These are phyloP conservation scores for Penicillium expansum DNA, from an alignment of 2,329 filamentous ascomycete genomes.

Conservation along the genomic window DNA sequence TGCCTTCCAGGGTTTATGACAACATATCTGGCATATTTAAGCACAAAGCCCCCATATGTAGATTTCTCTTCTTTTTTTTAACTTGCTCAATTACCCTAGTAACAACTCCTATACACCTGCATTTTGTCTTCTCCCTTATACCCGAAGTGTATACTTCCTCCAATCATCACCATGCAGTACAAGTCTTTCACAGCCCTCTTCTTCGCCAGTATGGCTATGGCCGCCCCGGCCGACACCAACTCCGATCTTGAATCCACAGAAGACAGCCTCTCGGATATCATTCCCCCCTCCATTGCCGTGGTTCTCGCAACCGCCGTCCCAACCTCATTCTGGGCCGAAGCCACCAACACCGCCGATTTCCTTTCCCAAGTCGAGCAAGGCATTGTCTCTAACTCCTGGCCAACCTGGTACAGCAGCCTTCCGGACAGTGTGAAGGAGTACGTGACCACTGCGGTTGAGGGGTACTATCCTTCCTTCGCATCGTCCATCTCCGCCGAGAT, in stretches of 20 bases:
- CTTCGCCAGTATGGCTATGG: constrained; percentile 10
- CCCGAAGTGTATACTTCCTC: background rate
- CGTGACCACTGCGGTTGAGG: constrained; percentile 11
- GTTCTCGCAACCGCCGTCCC: constrained; percentile 14
- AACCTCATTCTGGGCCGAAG: constrained; percentile 7
- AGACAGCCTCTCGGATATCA: background rate
- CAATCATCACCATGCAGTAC: constrained; percentile 13
- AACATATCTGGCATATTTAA: background rate
- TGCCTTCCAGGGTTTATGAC: background rate
- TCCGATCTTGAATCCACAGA: background rate
- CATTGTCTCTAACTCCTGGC: constrained; percentile 12
- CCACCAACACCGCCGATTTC: constrained; percentile 10
- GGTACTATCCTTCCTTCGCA: constrained; percentile 4
- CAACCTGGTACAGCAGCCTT: constrained; percentile 18
- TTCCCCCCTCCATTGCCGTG: constrained; percentile 6
- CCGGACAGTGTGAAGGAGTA: constrained; percentile 16
- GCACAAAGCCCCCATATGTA: background rate
- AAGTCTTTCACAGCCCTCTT: constrained; percentile 12
- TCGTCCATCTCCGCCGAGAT: background rate
- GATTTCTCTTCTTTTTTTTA: background rate
- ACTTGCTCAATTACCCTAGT: background rate
- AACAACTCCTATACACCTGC: background rate
- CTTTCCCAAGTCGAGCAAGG: constrained; percentile 9
- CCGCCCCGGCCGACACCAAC: background rate
- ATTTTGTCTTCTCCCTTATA: background rate